Base-by-base conservation (phyloP, 495 filamentous ascomycete species). In the Platismatia glauca region DNA sequence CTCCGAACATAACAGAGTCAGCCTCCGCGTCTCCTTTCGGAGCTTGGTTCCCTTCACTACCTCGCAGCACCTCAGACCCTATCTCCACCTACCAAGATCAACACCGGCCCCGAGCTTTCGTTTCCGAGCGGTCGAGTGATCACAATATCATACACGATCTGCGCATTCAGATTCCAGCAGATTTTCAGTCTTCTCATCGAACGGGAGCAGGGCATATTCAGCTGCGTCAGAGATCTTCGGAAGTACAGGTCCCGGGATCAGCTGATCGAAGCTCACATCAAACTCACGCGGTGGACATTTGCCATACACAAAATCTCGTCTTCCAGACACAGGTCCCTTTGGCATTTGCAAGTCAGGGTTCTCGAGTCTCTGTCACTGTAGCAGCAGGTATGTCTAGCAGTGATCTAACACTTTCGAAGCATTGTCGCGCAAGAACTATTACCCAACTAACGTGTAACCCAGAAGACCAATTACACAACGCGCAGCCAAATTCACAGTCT, bases 301-400 rank as follows among this genome's bases (percentile, higher is more conserved):
- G 22, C 31, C 18, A 24, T 4, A 1, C 33, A 9, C 31, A 22
- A 22, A 57, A 3, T 39, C 39, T 39, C 1, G 18, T 44, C 55
- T 59, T 64, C n/a, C 62, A 64, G 56, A 64, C 62, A 39, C 62
- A 64, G 55, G 41, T 59, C 13, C 35, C 34, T 12, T 55, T 59
- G 7, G 56, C 48, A 5, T 18, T 50, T 52, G 22, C 44, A 41
- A 64, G 56, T 39, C 62, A 64, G 31, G 43, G 27, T 41, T 24
- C 37, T 34, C 59, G 50, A 12, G 29, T 41, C 29, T 56, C 59
- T 9, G 35, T 53, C 31, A 22, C 24, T n/a, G n/a, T n/a, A 27
- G 22, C 59, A 34, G 50, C 50, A 12, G 59, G 59, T 61, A 61
- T 4, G 59, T 61, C 20, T 2, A 34, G 29, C 27, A 20, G 55